These are phyloP conservation scores for Hibiscus mutabilis DNA, from an alignment of 345 rosid genomes.

Conservation along the genomic window DNA sequence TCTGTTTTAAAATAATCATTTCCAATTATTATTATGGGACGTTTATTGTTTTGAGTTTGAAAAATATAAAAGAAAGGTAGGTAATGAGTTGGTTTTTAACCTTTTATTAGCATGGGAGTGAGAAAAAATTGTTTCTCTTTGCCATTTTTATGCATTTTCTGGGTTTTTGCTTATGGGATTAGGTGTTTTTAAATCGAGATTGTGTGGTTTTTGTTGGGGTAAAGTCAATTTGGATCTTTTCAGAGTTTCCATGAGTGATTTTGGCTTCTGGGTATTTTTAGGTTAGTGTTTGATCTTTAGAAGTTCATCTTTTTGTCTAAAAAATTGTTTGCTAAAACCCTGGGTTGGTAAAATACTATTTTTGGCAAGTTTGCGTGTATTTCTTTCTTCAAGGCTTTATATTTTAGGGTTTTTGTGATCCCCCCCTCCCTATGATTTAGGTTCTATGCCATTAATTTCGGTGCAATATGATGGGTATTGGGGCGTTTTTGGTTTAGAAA, in stretches of 20 bases:
- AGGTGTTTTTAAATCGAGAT: neutral
- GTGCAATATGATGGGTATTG: neutral
- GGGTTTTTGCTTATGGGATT: constrained; percentile 7
- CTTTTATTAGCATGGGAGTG: neutral
- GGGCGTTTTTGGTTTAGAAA: neutral
- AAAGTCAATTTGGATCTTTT: constrained; percentile 8
- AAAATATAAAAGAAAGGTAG: neutral
- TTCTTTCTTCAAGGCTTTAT: neutral
- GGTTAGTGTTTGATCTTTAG: constrained; percentile 9
- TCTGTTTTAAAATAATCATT: neutral
- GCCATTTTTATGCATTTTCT: no score
- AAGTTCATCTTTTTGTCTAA: neutral
- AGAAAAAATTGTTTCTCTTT: no score
- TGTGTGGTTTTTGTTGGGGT: constrained; percentile 5
- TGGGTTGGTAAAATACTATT: neutral
- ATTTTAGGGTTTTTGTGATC: neutral
- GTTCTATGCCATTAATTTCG: neutral
- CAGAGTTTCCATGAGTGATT: neutral
- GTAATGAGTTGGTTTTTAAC: neutral
- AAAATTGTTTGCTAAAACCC: neutral
- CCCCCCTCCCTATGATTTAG: no score
- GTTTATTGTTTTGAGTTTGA: neutral
- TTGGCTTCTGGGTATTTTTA: constrained; percentile 15
- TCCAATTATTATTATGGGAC: neutral
- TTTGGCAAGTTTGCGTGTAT: neutral